Base-by-base conservation (phyloP, 352 stramenopile genomes). In the Plasmopara halstedii region DNA sequence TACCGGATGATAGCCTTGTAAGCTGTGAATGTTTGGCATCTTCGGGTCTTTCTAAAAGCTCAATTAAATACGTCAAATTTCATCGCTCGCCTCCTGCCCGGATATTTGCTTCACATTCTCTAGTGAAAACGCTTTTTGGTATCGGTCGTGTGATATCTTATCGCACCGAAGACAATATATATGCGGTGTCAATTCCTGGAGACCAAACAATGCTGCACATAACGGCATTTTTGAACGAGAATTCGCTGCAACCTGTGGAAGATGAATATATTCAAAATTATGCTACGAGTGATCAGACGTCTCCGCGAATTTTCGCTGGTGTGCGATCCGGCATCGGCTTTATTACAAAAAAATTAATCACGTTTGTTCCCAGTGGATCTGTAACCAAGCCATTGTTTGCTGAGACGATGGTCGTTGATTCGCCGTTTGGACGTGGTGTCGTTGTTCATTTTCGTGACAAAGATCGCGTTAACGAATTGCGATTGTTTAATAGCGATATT, bases 291-390 rank as follows among this genome's bases (percentile, higher is more conserved):
- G 50, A 40, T 20, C 56, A 48, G 26, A 48, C 66, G 1, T 86
- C 75, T 11, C 78, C 78, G 6, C 71, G 75, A 21, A 88, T 85
- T 66, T 85, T 89, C 39, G 64, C 67, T 6, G 78, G 78, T 21
- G 75, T 89, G 14, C 75, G 78, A 9, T 87, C 74, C 0, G 63
- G 78, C 20, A 56, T 89, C 6, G 78, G 78, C 14, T 89, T 86
- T 38, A 85, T 89, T 39, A 89, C 78, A 3, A 87, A 88, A 48
- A 83, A 83, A 36, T 56, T 89, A 11, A 84, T 70, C 37, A 86
- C 67, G 14, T 88, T 89, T 43, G 78, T 85, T 0, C 75, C 75
- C 17, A 67, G 74, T 13, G 42, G 49, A 14, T 64, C 58, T 53
- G 51, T 44, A 19, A 58, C 43, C 6, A 84, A 83, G 26, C 71